Evolutionary conservation across 1,284 basidiomycete genomes (phyloP), one percentile per base, ranked within the genome.

Genomic region (Cutaneotrichosporon cutaneum): DNA sequence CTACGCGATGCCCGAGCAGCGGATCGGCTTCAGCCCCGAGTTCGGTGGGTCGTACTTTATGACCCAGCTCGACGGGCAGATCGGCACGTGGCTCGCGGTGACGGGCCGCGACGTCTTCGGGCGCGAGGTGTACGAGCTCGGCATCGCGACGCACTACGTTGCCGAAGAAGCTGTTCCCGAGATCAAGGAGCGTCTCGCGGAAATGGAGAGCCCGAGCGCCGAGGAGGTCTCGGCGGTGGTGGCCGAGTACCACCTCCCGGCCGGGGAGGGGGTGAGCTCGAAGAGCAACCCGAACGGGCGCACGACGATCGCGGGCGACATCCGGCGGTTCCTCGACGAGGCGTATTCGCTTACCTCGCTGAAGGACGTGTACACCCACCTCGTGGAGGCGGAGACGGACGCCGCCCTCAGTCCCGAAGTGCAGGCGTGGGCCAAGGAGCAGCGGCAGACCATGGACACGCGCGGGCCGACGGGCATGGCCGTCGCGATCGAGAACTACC

Each of bases 1-100:
- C 0, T 91, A 94, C 75, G 90, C 94, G 16, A 98, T 98, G 94
- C 96, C 96, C 26, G 94, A 97, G 80, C 90, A 90, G 14, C 91
- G 90, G 72, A 94, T 94, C 67, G 92, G 81, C 1, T 81, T 80
- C 58, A 68, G 76, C 2, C 78, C 79, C 10, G 79, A 79, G 59
- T 94, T 99, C 50, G 96, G 95, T 30, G 90, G 89, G 33, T 93
- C 86, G 68, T 90, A 88, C 80, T 94, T 92, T 80, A 82, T 99
- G 53, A 87, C 92, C 24, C 86, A 89, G 68, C 81, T 98, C 59
- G 96, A 99, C 74, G 96, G 96, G 14, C 83, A 90, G 66, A 77
- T 98, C 58, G 96, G 96, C 33, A 89, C 91, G 21, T 99, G 96
- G 82, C 85, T 99, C 57, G 91, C 88, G 10, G 80, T 99, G 69